Evolutionary conservation across 2,329 filamentous ascomycete genomes (phyloP).

Genomic region (Sclerotinia minor): DNA sequence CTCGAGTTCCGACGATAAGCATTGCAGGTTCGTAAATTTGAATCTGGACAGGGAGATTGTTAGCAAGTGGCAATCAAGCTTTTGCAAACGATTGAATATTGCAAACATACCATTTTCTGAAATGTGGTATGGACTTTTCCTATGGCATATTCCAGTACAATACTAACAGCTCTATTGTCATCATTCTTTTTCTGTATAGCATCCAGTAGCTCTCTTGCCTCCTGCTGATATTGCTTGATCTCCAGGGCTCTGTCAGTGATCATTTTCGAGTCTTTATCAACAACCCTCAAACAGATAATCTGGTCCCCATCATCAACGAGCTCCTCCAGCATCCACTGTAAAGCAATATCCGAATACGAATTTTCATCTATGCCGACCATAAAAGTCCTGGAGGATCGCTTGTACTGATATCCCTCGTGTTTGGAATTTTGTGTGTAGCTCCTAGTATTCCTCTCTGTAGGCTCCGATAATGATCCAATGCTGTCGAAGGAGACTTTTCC

Average conservation of each 20-base stretch:
- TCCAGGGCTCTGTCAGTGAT: conserved; percentile 60
- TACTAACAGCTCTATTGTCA: conserved; percentile 68
- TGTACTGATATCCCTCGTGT: conserved; percentile 69
- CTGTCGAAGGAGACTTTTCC: conserved; percentile 74
- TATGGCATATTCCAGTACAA: conserved; percentile 70
- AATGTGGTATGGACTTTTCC: conserved; percentile 73
- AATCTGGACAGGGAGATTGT: conserved; percentile 51
- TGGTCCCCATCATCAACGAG: conserved; percentile 76
- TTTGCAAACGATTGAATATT: background rate
- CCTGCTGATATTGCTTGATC: conserved; percentile 61
- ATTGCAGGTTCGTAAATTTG: conserved; percentile 72
- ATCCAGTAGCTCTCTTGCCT: conserved; percentile 64
- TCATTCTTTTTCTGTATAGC: conserved; percentile 68
- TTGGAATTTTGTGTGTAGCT: conserved; percentile 71
- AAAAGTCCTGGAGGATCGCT: conserved; percentile 67
- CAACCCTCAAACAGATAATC: conserved; percentile 69
- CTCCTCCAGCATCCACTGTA: conserved; percentile 74
- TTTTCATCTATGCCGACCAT: conserved; percentile 73
- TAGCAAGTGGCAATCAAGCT: conserved; percentile 21
- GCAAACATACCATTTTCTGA: conserved; percentile 64
- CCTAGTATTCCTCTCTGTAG: conserved; percentile 56
- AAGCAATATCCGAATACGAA: conserved; percentile 71
- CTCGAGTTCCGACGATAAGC: conserved; percentile 69
- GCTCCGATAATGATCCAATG: conserved; percentile 63
- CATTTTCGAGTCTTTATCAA: conserved; percentile 69